These are phyloP conservation scores for Plasmodium gonderi DNA, from an alignment of 169 alveolate species.

Conservation along the genomic window DNA sequence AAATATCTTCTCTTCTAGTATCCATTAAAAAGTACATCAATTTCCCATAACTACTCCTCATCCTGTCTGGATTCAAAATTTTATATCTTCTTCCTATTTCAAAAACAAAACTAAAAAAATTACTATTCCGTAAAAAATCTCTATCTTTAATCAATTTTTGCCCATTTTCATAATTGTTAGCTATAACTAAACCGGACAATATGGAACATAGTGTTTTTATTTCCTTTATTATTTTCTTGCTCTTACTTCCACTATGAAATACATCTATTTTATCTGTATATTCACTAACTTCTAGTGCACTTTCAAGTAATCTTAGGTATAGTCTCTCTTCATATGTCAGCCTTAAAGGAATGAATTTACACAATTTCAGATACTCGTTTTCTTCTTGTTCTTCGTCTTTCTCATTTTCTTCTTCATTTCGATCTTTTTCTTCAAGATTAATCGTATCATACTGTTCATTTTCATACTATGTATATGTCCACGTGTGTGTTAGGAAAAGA, in stretches of 20 bases:
- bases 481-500: too few relatives aligned
- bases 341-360: conserved; percentile 78
- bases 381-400: conserved; percentile 56
- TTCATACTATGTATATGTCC: conserved; percentile 70
- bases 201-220: conserved; percentile 91
- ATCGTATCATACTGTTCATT: conserved; percentile 72
- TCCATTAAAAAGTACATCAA: conserved; percentile 92
- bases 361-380: conserved; percentile 55
- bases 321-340: conserved; percentile 86
- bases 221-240: conserved; percentile 86
- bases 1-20: conserved; percentile 88
- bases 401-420: neutral
- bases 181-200: conserved; percentile 91
- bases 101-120: conserved; percentile 88
- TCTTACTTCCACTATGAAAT: conserved; percentile 82
- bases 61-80: conserved; percentile 92
- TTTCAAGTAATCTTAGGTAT: conserved; percentile 88
- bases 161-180: conserved; percentile 92
- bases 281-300: conserved; percentile 91
- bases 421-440: conserved; percentile 7
- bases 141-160: conserved; percentile 88
- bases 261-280: conserved; percentile 92
- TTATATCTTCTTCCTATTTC: conserved; percentile 93
- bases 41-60: conserved; percentile 92
- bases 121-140: conserved; percentile 85